phyloP scores from a whole-genome alignment of 192 early-diverging fungal species.

The Backusella macrospora region DNA sequence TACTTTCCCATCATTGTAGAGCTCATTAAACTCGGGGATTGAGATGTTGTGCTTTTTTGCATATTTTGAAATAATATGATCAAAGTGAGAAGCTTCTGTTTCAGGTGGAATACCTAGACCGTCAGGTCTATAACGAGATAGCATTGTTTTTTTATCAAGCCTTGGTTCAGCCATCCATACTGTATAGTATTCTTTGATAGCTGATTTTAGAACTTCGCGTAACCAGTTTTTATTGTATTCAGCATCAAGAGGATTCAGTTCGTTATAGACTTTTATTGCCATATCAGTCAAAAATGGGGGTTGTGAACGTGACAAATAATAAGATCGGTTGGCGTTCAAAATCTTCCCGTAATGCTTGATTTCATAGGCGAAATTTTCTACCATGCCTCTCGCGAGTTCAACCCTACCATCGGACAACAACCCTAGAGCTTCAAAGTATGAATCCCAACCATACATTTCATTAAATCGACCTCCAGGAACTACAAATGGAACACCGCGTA shows the following conservation, averaged over 20 bases:
- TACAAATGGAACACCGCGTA: constrained; percentile 88
- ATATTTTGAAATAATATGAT: constrained; percentile 83
- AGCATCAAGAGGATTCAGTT: constrained; percentile 55
- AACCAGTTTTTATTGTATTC: constrained; percentile 76
- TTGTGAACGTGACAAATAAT: constrained; percentile 96
- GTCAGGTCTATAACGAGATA: constrained; percentile 85
- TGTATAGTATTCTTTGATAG: constrained; percentile 89
- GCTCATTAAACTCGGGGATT: constrained; percentile 71
- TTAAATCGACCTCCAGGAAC: constrained; percentile 99
- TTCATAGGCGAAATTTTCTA: constrained; percentile 97
- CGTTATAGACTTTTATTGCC: constrained; percentile 79
- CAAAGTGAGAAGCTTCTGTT: constrained; percentile 91
- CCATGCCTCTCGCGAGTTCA: constrained; percentile 91
- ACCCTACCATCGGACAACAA: constrained; percentile 83
- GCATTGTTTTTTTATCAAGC: constrained; percentile 70
- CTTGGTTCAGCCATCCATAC: constrained; percentile 90
- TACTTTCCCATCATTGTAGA: constrained; percentile 72
- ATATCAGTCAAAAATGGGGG: constrained; percentile 99
- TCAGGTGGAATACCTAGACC: constrained; percentile 97
- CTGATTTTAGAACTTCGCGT: constrained; percentile 63
- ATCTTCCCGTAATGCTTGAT: constrained; percentile 99
- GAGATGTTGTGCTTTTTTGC: constrained; percentile 66
- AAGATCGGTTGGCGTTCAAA: constrained; percentile 96
- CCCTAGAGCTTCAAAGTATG: constrained; percentile 92
- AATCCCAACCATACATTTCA: constrained; percentile 99